Conservation (phyloP, 2,329 filamentous ascomycete species). For the Huntiella abstrusa region DNA sequence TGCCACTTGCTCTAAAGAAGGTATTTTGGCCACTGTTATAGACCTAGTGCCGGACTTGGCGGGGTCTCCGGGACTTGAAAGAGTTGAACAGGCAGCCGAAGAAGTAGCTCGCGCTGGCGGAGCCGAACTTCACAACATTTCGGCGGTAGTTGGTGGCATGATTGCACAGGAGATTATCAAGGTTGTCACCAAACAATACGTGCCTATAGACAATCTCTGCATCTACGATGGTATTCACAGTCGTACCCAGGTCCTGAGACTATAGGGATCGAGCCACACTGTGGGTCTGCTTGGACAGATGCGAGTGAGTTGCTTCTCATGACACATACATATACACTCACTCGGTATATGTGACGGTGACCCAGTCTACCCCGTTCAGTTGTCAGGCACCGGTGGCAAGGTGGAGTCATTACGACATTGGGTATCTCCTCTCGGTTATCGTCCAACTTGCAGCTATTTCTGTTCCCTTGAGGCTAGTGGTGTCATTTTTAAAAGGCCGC, state of each 20-base stretch:
- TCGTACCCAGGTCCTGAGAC: slow-evolving; percentile 37
- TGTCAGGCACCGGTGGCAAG: no score
- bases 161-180: slow-evolving; percentile 97
- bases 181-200: slow-evolving; percentile 55
- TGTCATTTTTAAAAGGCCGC: no score
- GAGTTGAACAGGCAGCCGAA: slow-evolving; percentile 21
- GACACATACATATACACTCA: background rate
- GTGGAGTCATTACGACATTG: no score
- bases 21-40: slow-evolving; percentile 6
- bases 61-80: background rate
- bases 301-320: background rate
- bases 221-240: slow-evolving; percentile 50
- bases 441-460: no score
- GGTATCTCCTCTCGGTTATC: no score
- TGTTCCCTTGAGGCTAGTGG: no score
- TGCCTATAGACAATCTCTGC: slow-evolving; percentile 52
- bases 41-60: background rate
- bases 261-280: slow-evolving; percentile 19
- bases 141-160: slow-evolving; percentile 72
- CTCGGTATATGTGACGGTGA: no score
- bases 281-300: background rate
- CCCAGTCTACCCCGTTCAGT: no score
- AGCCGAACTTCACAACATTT: slow-evolving; percentile 82
- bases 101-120: slow-evolving; percentile 61
- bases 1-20: slow-evolving; percentile 8